Percentiles rank a stretch among this genome's conserved stretches.
Evolutionary conservation across 2,329 filamentous ascomycete genomes (phyloP).

Genomic region (Fusarium devonianum): DNA sequence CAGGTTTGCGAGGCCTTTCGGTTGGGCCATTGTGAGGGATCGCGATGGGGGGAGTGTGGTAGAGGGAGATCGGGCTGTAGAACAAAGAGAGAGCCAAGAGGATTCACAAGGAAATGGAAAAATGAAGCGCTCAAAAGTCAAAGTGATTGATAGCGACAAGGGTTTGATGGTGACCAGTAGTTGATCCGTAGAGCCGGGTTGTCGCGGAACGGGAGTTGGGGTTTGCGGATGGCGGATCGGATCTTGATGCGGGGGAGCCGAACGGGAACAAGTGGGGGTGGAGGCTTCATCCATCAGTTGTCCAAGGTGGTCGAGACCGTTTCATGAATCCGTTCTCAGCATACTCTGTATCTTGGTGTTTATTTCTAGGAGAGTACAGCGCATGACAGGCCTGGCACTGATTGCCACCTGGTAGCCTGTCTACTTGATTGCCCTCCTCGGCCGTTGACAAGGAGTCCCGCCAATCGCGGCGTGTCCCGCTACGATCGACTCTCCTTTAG

Average conservation of each 20-base stretch:
- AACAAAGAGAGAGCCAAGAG: background rate
- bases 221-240: constrained; percentile 28
- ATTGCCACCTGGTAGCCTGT: too few species aligned
- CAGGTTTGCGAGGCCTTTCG: constrained; percentile 67
- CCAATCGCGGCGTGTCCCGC: too few species aligned
- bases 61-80: background rate
- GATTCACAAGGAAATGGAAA: background rate
- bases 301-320: too few species aligned
- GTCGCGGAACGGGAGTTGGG: constrained; percentile 4
- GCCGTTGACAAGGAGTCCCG: too few species aligned
- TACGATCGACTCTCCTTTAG: too few species aligned
- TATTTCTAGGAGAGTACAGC: too few species aligned
- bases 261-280: constrained; percentile 32
- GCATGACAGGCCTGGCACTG: too few species aligned
- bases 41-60: background rate
- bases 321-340: too few species aligned
- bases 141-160: too few species aligned
- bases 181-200: constrained; percentile 11
- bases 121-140: too few species aligned
- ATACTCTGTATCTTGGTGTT: too few species aligned
- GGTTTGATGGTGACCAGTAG: background rate
- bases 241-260: constrained; percentile 10
- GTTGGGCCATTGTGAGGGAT: constrained; percentile 23
- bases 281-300: constrained; percentile 5
- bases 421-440: background rate